These are phyloP conservation scores for Kurtzmaniella fragi DNA, from an alignment of 805 yeast genomes.

Conservation along the genomic window DNA sequence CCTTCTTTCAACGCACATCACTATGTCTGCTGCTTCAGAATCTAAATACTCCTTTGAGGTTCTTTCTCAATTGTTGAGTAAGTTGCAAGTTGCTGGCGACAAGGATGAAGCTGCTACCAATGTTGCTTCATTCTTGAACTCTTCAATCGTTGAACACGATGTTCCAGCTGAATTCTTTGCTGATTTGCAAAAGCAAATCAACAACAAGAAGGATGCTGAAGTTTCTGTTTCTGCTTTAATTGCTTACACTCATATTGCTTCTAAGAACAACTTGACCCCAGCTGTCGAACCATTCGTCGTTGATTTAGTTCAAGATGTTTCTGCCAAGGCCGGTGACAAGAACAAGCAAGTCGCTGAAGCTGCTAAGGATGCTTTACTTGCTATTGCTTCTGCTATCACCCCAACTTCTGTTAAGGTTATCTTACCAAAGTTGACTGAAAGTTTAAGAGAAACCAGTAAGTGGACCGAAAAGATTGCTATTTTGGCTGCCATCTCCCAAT, in stretches of 20 bases:
- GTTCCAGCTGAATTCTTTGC: slow-evolving; percentile 86
- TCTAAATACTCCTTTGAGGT: slow-evolving; percentile 68
- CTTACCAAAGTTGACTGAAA: slow-evolving; percentile 71
- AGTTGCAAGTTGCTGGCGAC: slow-evolving; percentile 88
- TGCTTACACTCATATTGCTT: slow-evolving; percentile 83
- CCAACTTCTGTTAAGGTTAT: slow-evolving; percentile 90
- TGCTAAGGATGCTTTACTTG: slow-evolving; percentile 72
- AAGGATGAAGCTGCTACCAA: slow-evolving; percentile 82
- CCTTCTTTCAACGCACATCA: slow-evolving; percentile 22
- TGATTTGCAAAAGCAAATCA: slow-evolving; percentile 68
- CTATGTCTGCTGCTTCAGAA: slow-evolving; percentile 52
- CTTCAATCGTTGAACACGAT: slow-evolving; percentile 97
- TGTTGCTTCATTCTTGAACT: slow-evolving; percentile 90
- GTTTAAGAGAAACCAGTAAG: slow-evolving; percentile 73
- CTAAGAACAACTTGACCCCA: slow-evolving; percentile 72
- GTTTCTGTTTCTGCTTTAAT: slow-evolving; percentile 73
- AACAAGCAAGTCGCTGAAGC: slow-evolving; percentile 64
- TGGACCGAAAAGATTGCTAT: slow-evolving; percentile 98
- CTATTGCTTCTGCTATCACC: slow-evolving; percentile 77
- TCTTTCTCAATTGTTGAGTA: slow-evolving; percentile 88
- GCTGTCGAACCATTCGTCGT: slow-evolving; percentile 96
- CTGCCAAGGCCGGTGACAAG: slow-evolving; percentile 88
- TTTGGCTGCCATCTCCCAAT: slow-evolving; percentile 74
- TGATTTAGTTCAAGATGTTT: slow-evolving; percentile 63
- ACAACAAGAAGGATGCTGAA: slow-evolving; percentile 68